Evolutionary conservation across 2,329 filamentous ascomycete genomes (phyloP).

Genomic region (Epichloe festucae): DNA sequence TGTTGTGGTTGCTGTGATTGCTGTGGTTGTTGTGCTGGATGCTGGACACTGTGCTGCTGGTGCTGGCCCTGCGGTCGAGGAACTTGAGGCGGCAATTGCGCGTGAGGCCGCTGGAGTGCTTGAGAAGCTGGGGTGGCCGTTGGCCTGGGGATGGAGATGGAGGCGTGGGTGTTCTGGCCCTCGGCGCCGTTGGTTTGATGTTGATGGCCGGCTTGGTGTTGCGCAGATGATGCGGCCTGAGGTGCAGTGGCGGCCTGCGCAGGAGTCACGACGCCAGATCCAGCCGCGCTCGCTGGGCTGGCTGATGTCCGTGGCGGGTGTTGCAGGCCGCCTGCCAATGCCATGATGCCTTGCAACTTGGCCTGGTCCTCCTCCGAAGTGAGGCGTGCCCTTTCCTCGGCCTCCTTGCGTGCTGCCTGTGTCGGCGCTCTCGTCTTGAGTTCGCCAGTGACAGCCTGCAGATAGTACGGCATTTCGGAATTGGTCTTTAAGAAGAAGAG

Average conservation of each 20-base stretch:
- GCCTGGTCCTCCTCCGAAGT: constrained; percentile 48
- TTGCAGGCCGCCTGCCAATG: constrained; percentile 39
- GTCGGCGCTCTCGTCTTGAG: constrained; percentile 73
- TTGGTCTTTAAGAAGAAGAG: constrained; percentile 86
- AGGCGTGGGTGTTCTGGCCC: neutral
- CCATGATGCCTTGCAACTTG: constrained; percentile 46
- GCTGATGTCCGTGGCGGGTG: constrained; percentile 21
- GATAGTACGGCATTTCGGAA: constrained; percentile 78
- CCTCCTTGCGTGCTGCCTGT: constrained; percentile 56
- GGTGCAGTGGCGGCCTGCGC: constrained; percentile 20
- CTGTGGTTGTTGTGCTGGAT: constrained; percentile 8
- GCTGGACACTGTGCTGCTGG: constrained; percentile 3
- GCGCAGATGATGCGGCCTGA: constrained; percentile 6
- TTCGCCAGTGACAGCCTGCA: constrained; percentile 81
- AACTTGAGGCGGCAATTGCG: constrained; percentile 17
- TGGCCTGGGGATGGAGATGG: constrained; percentile 1
- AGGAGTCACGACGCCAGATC: constrained; percentile 20
- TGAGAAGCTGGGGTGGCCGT: constrained; percentile 14
- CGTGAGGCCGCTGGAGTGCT: constrained; percentile 13
- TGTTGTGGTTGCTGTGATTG: constrained; percentile 8
- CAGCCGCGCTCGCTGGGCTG: constrained; percentile 14
- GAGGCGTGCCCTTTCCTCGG: constrained; percentile 47
- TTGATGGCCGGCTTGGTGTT: constrained; percentile 1
- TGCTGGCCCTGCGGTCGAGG: constrained; percentile 10
- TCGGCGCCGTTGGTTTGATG: neutral